Evolutionary conservation across 2,329 filamentous ascomycete species (phyloP).

Genomic region (Botryotinia globosa): DNA sequence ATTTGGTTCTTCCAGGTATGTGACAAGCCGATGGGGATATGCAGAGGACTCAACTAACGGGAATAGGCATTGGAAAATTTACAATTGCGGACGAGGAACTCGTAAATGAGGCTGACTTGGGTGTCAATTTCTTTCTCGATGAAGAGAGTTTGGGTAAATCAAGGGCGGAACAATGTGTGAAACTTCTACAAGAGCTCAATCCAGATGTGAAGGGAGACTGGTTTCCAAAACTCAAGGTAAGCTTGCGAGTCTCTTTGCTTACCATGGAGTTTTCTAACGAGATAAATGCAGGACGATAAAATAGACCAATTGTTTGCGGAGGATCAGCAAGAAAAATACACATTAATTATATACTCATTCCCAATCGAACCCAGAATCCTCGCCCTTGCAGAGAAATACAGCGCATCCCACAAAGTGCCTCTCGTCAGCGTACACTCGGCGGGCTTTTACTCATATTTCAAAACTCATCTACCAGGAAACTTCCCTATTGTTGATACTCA

Average conservation of each 20-base stretch:
- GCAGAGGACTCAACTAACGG: conserved; percentile 19
- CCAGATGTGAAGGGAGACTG: conserved; percentile 83
- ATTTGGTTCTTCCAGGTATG: conserved; percentile 83
- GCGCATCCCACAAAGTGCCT: conserved; percentile 61
- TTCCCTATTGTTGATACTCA: conserved; percentile 96
- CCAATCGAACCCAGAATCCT: conserved; percentile 55
- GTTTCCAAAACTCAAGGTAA: conserved; percentile 51
- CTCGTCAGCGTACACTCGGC: conserved; percentile 82
- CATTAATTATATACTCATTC: conserved; percentile 59
- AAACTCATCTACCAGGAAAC: conserved; percentile 69
- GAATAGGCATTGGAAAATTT: conserved; percentile 78
- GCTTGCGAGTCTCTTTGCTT: too few species aligned
- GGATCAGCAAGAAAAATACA: conserved; percentile 46
- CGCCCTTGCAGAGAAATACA: conserved; percentile 48
- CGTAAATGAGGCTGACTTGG: conserved; percentile 80
- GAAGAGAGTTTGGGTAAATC: conserved; percentile 71
- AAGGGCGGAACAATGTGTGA: conserved; percentile 74
- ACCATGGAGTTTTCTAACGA: neutral
- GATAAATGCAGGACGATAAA: conserved; percentile 6
- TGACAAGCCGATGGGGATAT: neutral
- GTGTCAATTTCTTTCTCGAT: conserved; percentile 96
- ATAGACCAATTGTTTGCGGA: conserved; percentile 32
- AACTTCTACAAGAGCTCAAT: conserved; percentile 81
- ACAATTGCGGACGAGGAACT: conserved; percentile 79
- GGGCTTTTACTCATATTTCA: conserved; percentile 89